Base-by-base conservation (phyloP, 371 early-diverging fungal species). In the Mortierella sp. region DNA sequence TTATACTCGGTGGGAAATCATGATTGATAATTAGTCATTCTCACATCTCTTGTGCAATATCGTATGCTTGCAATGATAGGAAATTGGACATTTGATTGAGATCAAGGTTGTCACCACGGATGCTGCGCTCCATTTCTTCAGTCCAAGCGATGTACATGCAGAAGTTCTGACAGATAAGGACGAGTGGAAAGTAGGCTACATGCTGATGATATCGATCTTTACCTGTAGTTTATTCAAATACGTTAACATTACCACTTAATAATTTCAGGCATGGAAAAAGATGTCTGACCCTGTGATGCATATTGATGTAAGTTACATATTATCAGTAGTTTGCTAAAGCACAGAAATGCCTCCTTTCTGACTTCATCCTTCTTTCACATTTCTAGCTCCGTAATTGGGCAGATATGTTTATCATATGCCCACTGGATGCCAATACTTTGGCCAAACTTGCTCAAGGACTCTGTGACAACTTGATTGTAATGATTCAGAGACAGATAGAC, bases 371-470 rank as follows among this genome's bases (percentile, higher is more conserved):
- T 19, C 65, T 32, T 26, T 54, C 32, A 23, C 19, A 2, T 32
- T 32, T 32, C 34, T 72, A 95, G 92, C 88, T 98, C 32, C 91
- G 98, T 8, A 94, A 96, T 67, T 99, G 99, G 99, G 97, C 98
- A 26, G 97, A 98, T 68, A 80, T 94, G 26, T 84, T 96, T 47
- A 84, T 98, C 4, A 86, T 99, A 51, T 95, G 96, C 0, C 99
- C 99, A 6, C 75, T 97, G 37, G 96, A 95, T 75, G 99, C 99
- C 47, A 98, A 99, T 77, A 96, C 98, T 0, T 76, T 99, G 59
- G 97, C 93, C 42, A 99, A 99, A 68, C 75, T 95, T 2, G 95
- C 97, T 0, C 89, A 90, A 70, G 99, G 99, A 10, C 79, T 96
- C 8, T 97, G 97, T 81, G 99, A 99, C 79, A 98, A 98, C 78